phyloP scores from a whole-genome alignment of 345 rosid genomes.

The Passiflora organensis region DNA sequence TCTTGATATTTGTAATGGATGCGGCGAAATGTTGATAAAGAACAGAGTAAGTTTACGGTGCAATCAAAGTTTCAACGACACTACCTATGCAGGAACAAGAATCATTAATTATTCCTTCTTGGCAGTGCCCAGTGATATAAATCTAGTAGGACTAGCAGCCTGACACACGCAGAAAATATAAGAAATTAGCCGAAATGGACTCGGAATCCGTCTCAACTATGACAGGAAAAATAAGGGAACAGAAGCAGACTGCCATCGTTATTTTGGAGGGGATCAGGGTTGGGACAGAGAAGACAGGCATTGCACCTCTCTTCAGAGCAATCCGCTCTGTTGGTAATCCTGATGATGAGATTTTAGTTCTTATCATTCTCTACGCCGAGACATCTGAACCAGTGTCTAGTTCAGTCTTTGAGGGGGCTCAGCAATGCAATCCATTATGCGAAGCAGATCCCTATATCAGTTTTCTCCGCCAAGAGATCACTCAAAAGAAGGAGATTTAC shows the following conservation, averaged over 20 bases:
- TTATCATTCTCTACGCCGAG: constrained; percentile 19
- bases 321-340: constrained; percentile 10
- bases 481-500: constrained; percentile 19
- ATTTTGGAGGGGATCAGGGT: constrained; percentile 31
- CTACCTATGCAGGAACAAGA: neutral
- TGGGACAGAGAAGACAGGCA: constrained; percentile 9
- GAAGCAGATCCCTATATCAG: constrained; percentile 11
- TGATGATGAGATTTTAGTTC: constrained; percentile 36
- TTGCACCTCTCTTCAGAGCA: constrained; percentile 22
- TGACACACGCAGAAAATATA: neutral
- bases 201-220: neutral
- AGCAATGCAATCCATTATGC: constrained; percentile 6
- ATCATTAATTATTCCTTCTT: neutral
- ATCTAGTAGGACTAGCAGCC: too few species aligned
- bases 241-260: constrained; percentile 21
- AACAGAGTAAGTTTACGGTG: neutral
- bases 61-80: neutral
- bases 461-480: constrained; percentile 25
- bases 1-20: neutral
- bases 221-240: constrained; percentile 23
- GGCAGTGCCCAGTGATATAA: neutral
- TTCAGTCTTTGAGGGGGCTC: neutral
- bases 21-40: constrained; percentile 6
- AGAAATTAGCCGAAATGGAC: neutral
- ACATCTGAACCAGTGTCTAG: constrained; percentile 1